phyloP scores from a whole-genome alignment of 257 asterid species.

The Nicotiana tomentosiformis region DNA sequence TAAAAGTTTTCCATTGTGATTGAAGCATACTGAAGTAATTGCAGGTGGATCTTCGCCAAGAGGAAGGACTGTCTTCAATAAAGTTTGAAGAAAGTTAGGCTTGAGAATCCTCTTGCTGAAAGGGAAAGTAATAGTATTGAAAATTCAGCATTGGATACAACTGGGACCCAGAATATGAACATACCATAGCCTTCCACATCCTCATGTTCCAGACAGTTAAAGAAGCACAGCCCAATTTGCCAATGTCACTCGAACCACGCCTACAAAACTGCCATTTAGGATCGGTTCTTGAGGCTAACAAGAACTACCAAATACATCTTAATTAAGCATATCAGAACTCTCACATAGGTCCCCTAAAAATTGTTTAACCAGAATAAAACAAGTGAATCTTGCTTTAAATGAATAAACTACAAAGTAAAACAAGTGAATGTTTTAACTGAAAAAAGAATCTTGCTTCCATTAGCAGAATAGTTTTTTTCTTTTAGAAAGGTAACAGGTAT shows the following conservation, averaged over 20 bases:
- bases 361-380: too few relatives aligned
- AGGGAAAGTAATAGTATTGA: conserved; percentile 7
- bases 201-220: conserved; percentile 99
- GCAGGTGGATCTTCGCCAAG: conserved; percentile 99
- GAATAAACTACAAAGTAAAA: too few relatives aligned
- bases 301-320: not conserved
- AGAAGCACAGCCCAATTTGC: conserved; percentile 75
- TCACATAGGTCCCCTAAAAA: too few relatives aligned
- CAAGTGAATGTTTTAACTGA: too few relatives aligned
- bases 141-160: conserved; percentile 14
- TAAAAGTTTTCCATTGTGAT: conserved; percentile 95
- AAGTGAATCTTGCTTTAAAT: too few relatives aligned
- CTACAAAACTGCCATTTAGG: conserved; percentile 35
- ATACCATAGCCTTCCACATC: conserved; percentile 92
- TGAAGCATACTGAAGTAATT: conserved; percentile 82
- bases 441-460: too few relatives aligned
- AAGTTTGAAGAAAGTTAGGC: conserved; percentile 44
- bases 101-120: conserved; percentile 21
- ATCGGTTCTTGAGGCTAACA: not conserved
- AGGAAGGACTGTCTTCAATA: conserved; percentile 94
- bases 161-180: conserved; percentile 28
- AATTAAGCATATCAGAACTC: not conserved
- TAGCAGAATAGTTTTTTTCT: too few relatives aligned
- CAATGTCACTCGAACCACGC: conserved; percentile 51
- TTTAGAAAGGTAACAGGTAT: too few relatives aligned